Evolutionary conservation across 495 filamentous ascomycete species (phyloP), one percentile per base, ranked within the genome.

Genomic region (Cercophora samala): DNA sequence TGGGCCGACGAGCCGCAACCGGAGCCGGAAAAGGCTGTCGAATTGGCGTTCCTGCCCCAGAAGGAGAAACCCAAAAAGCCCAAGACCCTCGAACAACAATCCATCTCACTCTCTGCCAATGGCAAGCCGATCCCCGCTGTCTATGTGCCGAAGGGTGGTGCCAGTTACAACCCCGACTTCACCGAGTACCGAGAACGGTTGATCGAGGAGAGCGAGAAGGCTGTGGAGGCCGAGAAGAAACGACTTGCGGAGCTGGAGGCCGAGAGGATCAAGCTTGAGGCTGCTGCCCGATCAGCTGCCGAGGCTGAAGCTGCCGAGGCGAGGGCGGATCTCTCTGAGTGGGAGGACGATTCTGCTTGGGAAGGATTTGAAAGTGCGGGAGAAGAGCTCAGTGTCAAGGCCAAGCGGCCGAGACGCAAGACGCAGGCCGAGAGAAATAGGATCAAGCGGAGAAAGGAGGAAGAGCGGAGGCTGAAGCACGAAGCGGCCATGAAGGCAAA

Each of bases 161-260:
- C 86, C 73, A 96, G 91, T 74, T 99, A 99, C 76, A 99, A 99
- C 72, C 95, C 95, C 0, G 80, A 82, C 8, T 95, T 94, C 65
- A 83, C 87, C 65, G 92, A 97, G 61, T 99, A 94, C 85, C 87
- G 91, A 64, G 81, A 84, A 13, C 85, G 94, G 5, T 78, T 97
- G 53, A 82, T 84, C 21, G 83, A 85, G 29, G 91, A 93, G 74
- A 91, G 92, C 26, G 82, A 87, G 62, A 89, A 90, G 76, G 94
- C 89, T 32, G 85, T 97, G 1, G 88, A 88, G 65, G 85, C 87
- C 3, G 96, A 98, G 77, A 85, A 87, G 77, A 89, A 91, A 74
- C 88, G 94, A 21, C 77, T 94, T 21, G 84, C 81, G 46, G 88
- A 87, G 59, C 86, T 87, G 67, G 84, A 85, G 67, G 87, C 85